Conservation (phyloP, 2,329 filamentous ascomycete genomes). For the Fusarium sp. region DNA sequence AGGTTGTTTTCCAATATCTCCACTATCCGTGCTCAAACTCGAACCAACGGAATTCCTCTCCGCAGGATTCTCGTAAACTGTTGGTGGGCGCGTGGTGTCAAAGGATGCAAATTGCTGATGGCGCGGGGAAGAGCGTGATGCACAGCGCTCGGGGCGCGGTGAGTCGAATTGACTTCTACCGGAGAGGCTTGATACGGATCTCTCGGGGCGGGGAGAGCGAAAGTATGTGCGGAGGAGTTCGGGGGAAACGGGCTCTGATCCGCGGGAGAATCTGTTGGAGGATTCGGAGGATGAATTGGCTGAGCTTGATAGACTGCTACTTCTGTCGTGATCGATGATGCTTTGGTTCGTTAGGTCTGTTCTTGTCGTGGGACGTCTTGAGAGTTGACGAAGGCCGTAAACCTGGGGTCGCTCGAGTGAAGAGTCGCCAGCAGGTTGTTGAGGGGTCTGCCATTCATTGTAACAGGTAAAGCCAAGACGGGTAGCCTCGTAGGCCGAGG, state of each 20-base stretch:
- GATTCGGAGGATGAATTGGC: not conserved
- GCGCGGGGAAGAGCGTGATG: not conserved
- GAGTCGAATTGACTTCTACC: constrained; percentile 12
- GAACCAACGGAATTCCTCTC: not conserved
- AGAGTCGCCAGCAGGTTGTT: not conserved
- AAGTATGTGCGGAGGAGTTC: constrained; percentile 33
- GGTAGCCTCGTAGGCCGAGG: constrained; percentile 13
- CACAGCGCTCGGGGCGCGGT: not conserved
- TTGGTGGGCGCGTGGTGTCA: not conserved
- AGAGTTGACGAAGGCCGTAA: constrained; percentile 42
- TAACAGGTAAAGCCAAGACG: not conserved
- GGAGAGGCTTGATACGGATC: not conserved
- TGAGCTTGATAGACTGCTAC: not conserved
- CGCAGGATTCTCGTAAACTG: not conserved
- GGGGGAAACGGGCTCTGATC: constrained; percentile 7
- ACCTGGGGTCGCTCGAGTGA: constrained; percentile 28
- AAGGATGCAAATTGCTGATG: not conserved
- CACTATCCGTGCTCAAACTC: not conserved
- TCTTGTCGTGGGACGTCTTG: constrained; percentile 35
- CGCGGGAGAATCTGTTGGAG: not conserved
- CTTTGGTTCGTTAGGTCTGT: constrained; percentile 24
- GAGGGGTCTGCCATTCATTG: not conserved
- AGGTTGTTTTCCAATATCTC: not conserved
- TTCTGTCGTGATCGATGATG: not conserved
- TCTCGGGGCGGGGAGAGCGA: constrained; percentile 26